Percentiles rank a stretch among this genome's conserved stretches.
These are phyloP conservation scores for Macadamia integrifolia DNA, from an alignment of 164 flowering plant genomes.

Conservation along the genomic window DNA sequence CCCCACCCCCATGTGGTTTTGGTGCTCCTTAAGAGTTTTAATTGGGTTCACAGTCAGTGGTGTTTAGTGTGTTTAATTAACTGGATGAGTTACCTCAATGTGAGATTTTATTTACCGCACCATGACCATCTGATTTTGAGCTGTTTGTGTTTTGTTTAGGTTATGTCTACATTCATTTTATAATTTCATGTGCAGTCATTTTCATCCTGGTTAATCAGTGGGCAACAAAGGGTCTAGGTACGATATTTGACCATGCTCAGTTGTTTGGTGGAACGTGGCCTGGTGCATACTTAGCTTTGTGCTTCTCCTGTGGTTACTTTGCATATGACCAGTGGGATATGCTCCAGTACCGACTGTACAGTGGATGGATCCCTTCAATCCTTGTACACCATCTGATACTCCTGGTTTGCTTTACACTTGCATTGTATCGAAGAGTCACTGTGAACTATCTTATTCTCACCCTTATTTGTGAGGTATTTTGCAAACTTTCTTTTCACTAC, in stretches of 20 bases:
- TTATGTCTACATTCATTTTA: background rate
- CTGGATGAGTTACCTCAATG: background rate
- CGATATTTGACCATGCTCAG: constrained; percentile 83
- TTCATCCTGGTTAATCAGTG: constrained; percentile 59
- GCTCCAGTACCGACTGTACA: constrained; percentile 71
- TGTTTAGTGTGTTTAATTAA: background rate
- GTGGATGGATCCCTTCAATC: constrained; percentile 80
- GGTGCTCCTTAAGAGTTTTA: too few species aligned
- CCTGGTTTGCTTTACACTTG: constrained; percentile 86
- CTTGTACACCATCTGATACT: constrained; percentile 81
- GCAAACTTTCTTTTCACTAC: background rate
- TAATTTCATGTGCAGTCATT: constrained; percentile 45
- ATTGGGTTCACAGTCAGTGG: too few species aligned
- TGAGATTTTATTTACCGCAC: background rate
- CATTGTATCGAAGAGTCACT: constrained; percentile 78
- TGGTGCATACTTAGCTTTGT: constrained; percentile 70
- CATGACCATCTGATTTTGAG: background rate
- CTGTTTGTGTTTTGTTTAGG: background rate
- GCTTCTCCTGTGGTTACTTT: constrained; percentile 93
- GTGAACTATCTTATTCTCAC: constrained; percentile 95
- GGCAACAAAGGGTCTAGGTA: constrained; percentile 24
- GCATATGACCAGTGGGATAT: constrained; percentile 97
- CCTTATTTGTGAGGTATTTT: constrained; percentile 83
- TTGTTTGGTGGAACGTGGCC: constrained; percentile 66
- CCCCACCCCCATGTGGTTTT: too few species aligned